Evolutionary conservation across 257 asterid genomes (phyloP), one percentile per base, ranked within the genome.

Genomic region (Primulina eburnea): DNA sequence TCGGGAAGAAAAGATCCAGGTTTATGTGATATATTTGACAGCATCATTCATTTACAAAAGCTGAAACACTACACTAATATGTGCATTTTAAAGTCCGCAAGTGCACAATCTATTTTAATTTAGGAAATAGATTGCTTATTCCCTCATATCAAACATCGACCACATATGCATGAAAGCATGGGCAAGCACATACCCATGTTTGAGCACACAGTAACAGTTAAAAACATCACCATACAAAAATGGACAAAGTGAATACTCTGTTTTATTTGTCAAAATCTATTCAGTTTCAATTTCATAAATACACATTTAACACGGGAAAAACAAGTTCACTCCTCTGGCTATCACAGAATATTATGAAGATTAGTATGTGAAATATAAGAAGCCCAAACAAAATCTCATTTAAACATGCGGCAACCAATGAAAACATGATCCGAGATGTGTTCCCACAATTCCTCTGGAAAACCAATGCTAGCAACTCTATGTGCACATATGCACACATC

Each of bases 391-490:
- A 43, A 33, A 38, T 50, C 18, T 67, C 47, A 52, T 50, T 30
- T 17, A 50, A 52, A 29, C 9, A 50, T 47, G 60, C 30, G 53
- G 17, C 53, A 43, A 11, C 53, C 53, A 14, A 67, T 32, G 71
- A 52, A 9, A 69, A 61, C 20, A 34, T 10, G 7, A 21, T 43
- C 30, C 20, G 9, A 52, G 24, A 50, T 50, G 56, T 74, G 56
- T 14, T n/a, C 52, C 52, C 18, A 64, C n/a, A 38, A 35, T 50
- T 72, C 43, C 37, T 38, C 59, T 29, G 26, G 43, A 59, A 72
- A 18, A 64, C 24, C 32, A 11, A n/a, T 9, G 71, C n/a, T n/a
- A 14, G 56, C 34, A 55, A n/a, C 35, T 24, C 16, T 11, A 17
- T 4, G n/a, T 43, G 53, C 53, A 12, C 53, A 43, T 14, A 4